phyloP scores from a whole-genome alignment of 2,329 filamentous ascomycete species.

The Cadophora malorum region DNA sequence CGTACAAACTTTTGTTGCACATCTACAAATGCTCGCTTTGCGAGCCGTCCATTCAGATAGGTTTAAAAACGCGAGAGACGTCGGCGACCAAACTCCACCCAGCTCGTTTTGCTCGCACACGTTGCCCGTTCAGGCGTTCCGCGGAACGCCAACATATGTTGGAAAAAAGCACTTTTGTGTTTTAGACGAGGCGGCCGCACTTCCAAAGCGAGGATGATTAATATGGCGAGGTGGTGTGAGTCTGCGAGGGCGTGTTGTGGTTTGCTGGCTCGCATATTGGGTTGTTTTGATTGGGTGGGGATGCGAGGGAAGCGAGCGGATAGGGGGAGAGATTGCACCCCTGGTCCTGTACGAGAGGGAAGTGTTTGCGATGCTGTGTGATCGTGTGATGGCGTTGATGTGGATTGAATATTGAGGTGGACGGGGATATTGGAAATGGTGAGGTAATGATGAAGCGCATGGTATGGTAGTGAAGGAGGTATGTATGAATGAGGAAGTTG shows the following conservation, averaged over 20 bases:
- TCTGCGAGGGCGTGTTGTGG: not conserved
- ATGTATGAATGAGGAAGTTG: not conserved
- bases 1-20: constrained; percentile 16
- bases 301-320: constrained; percentile 10
- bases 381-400: not conserved
- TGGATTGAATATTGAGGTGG: not conserved
- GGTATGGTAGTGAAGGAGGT: not conserved
- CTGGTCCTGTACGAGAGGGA: not conserved
- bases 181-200: not conserved
- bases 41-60: constrained; percentile 17
- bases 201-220: not conserved
- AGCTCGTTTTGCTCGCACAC: constrained; percentile 7
- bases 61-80: constrained; percentile 6
- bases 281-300: not conserved
- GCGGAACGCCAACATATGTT: constrained; percentile 10
- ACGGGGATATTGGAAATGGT: not conserved
- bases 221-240: not conserved
- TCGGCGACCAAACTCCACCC: not conserved
- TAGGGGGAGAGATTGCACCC: not conserved
- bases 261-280: constrained; percentile 17
- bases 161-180: not conserved
- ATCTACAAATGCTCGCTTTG: constrained; percentile 22
- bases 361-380: not conserved
- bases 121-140: constrained; percentile 1
- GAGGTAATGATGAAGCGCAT: not conserved